Conservation (phyloP, 768 basidiomycete genomes). For the Inosperma sp. region DNA sequence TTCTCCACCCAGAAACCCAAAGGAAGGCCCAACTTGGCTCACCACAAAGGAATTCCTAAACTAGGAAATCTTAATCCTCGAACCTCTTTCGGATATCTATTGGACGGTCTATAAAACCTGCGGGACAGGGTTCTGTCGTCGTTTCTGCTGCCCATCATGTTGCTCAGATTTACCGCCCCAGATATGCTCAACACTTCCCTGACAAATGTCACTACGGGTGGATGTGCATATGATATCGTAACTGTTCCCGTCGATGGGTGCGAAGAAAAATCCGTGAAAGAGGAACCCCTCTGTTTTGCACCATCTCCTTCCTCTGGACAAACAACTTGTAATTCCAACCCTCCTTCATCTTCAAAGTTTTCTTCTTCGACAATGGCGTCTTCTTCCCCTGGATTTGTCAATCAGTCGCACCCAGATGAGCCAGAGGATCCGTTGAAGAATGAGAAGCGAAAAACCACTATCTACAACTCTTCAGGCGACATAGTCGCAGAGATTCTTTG, state of each 20-base stretch:
- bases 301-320: conserved; percentile 14
- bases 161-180: conserved; percentile 53
- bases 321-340: neutral
- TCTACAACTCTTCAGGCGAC: conserved; percentile 39
- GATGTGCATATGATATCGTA: conserved; percentile 44
- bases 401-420: conserved; percentile 11
- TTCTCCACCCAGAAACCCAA: neutral
- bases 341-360: conserved; percentile 2
- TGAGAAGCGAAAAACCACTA: conserved; percentile 37
- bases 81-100: conserved; percentile 30
- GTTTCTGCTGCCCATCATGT: conserved; percentile 34
- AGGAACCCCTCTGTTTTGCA: conserved; percentile 18
- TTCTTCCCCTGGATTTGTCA: conserved; percentile 15
- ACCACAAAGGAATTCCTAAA: conserved; percentile 44
- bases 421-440: conserved; percentile 16
- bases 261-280: conserved; percentile 25
- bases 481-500: conserved; percentile 47
- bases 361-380: conserved; percentile 3
- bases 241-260: conserved; percentile 33
- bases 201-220: conserved; percentile 48
- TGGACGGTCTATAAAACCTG: conserved; percentile 7
- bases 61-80: conserved; percentile 41
- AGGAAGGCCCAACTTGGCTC: neutral
- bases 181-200: conserved; percentile 57
- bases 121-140: neutral